Base-by-base conservation (phyloP, 352 stramenopile species). In the Ophiocytium majus region DNA sequence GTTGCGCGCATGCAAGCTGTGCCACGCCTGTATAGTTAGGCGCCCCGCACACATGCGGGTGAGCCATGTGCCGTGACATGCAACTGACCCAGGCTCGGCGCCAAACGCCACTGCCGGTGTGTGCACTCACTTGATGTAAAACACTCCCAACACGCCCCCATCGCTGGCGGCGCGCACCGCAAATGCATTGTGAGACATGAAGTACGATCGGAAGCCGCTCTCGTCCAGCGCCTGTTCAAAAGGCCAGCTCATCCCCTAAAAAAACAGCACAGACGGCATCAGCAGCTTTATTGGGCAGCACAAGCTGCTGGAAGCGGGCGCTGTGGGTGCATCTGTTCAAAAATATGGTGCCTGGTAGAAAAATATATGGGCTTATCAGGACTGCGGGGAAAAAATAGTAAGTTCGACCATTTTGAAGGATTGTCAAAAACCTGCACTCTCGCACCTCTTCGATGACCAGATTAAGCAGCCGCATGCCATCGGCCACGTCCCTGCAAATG, bases 41-140 rank as follows among this genome's bases (percentile, higher is more conserved):
- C n/a, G n/a, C n/a, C n/a, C n/a, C n/a, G n/a, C n/a, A n/a, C n/a
- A n/a, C n/a, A n/a, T n/a, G n/a, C n/a, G n/a, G n/a, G n/a, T n/a
- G n/a, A n/a, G n/a, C n/a, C n/a, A n/a, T n/a, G n/a, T n/a, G n/a
- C n/a, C n/a, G n/a, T n/a, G n/a, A n/a, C n/a, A n/a, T n/a, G n/a
- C n/a, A n/a, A n/a, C n/a, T n/a, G n/a, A n/a, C n/a, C n/a, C n/a
- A n/a, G n/a, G n/a, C n/a, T n/a, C n/a, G n/a, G n/a, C n/a, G n/a
- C n/a, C n/a, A n/a, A n/a, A n/a, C n/a, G n/a, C n/a, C n/a, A n/a
- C n/a, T n/a, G n/a, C n/a, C n/a, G n/a, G n/a, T n/a, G n/a, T n/a
- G n/a, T n/a, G n/a, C n/a, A n/a, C n/a, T n/a, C n/a, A n/a, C n/a
- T 93, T 93, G 80, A 93, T 89, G 76, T 93, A 93, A 85, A 92